Evolutionary conservation across 768 basidiomycete genomes (phyloP).

Genomic region (Dendrothele bispora): DNA sequence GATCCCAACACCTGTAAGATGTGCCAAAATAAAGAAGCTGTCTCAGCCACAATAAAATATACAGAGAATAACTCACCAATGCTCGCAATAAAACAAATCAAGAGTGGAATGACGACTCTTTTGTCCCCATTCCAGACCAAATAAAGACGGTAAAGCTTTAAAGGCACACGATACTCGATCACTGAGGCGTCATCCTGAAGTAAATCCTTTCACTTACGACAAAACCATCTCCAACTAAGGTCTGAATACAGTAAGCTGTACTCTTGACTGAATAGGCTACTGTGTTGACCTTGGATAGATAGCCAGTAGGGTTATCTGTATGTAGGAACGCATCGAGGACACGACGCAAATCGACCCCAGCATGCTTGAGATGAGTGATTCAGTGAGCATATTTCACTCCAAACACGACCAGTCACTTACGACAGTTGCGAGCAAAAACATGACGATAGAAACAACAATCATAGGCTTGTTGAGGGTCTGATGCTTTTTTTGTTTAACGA

Average conservation of each 20-base stretch:
- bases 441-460: neutral
- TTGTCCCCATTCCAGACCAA: constrained; percentile 14
- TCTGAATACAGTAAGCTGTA: neutral
- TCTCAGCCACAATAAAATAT: neutral
- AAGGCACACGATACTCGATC: neutral
- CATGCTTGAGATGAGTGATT: neutral
- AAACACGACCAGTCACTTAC: neutral
- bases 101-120: constrained; percentile 8
- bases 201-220: neutral
- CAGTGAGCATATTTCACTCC: neutral
- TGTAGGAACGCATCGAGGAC: neutral
- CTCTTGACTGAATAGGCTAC: neutral
- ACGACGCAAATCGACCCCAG: neutral
- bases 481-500: neutral
- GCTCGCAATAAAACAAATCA: constrained; percentile 6
- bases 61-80: neutral
- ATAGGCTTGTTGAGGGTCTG: neutral
- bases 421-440: neutral
- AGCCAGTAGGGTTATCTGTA: neutral
- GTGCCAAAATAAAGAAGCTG: no score
- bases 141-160: constrained; percentile 9
- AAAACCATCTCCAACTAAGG: neutral
- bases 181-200: neutral
- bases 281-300: neutral
- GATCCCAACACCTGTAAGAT: neutral